Evolutionary conservation across 805 yeast genomes (phyloP).

Genomic region (Peterozyma toletana): DNA sequence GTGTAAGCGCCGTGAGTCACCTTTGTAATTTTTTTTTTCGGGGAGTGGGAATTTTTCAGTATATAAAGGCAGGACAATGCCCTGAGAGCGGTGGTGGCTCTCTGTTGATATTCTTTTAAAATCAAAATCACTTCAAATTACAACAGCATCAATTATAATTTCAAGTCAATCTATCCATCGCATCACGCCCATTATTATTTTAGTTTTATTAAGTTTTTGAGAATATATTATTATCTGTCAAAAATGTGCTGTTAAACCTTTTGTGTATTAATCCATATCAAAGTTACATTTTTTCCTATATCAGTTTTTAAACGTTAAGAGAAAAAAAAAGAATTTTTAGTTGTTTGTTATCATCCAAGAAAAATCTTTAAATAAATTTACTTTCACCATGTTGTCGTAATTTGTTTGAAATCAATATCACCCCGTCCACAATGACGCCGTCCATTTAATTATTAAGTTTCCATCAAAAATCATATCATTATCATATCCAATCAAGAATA

Average conservation of each 20-base stretch:
- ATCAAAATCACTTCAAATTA: too few species aligned
- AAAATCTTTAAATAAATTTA: slow-evolving; percentile 2
- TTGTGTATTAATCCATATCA: not conserved
- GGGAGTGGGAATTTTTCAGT: too few species aligned
- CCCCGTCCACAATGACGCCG: slow-evolving; percentile 5
- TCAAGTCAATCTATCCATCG: too few species aligned
- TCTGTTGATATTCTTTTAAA: too few species aligned
- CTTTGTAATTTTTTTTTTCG: too few species aligned
- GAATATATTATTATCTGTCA: not conserved
- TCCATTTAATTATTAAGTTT: not conserved
- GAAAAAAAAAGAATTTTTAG: not conserved
- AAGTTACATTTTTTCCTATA: not conserved
- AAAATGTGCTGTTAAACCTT: slow-evolving; percentile 10
- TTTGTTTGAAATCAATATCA: not conserved
- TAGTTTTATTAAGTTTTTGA: too few species aligned
- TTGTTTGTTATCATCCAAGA: slow-evolving; percentile 3
- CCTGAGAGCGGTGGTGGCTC: too few species aligned
- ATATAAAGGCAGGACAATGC: too few species aligned
- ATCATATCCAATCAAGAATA: not conserved
- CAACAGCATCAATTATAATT: too few species aligned
- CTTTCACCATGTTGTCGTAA: slow-evolving; percentile 5
- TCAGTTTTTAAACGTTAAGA: not conserved
- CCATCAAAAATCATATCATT: not conserved
- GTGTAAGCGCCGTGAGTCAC: too few species aligned
- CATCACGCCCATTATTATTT: too few species aligned